A percentile compares a stretch with the other conserved stretches of the same genome.
Evolutionary conservation across 148 eudicot species (phyloP).

Genomic region (Chenopodium quinoa): DNA sequence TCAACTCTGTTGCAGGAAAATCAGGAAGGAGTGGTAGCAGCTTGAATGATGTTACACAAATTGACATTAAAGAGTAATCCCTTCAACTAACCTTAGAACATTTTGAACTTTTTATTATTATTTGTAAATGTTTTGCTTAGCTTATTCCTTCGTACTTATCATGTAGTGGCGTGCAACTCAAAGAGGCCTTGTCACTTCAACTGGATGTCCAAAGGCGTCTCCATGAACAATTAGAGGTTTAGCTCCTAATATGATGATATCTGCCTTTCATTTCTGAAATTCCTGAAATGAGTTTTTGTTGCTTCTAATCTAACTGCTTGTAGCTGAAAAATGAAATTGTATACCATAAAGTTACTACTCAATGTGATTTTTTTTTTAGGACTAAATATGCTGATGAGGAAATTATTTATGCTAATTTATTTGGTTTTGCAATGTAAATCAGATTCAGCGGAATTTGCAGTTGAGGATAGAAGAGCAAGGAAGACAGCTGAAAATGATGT

Average conservation of each 20-base stretch:
- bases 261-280: background rate
- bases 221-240: constrained; percentile 82
- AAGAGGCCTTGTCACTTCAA: constrained; percentile 76
- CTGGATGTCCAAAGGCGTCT: constrained; percentile 85
- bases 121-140: background rate
- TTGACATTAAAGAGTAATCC: constrained; percentile 57
- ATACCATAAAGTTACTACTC: too few species aligned
- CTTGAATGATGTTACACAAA: constrained; percentile 35
- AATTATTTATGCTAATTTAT: too few species aligned
- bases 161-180: constrained; percentile 60
- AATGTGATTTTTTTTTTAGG: too few species aligned
- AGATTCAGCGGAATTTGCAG: constrained; percentile 79
- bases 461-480: constrained; percentile 87
- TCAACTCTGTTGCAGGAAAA: constrained; percentile 42
- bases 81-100: background rate
- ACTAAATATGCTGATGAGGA: background rate
- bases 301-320: background rate
- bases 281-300: background rate
- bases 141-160: background rate
- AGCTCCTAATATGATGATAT: background rate
- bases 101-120: background rate
- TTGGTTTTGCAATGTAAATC: constrained; percentile 14
- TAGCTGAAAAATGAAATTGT: too few species aligned
- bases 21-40: constrained; percentile 37
- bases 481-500: constrained; percentile 72